Percentiles rank a stretch among this genome's conserved stretches.
These are phyloP conservation scores for Ascosphaera pollenicola DNA, from an alignment of 2,329 filamentous ascomycete species.

Conservation along the genomic window DNA sequence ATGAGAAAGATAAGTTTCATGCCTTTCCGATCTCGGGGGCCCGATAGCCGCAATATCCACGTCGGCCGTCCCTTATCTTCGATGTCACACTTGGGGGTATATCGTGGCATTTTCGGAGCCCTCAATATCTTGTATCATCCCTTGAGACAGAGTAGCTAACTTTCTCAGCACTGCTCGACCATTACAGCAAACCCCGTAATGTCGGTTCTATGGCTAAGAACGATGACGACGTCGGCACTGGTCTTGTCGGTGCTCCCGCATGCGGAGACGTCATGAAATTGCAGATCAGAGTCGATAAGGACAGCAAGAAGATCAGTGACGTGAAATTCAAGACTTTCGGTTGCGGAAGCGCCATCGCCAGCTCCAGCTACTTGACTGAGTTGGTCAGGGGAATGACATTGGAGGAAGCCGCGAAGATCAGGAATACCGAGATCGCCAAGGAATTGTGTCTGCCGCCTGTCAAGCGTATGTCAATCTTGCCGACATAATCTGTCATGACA, in stretches of 20 bases:
- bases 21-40: conserved; percentile 2
- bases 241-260: conserved; percentile 74
- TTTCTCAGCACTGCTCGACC: conserved; percentile 42
- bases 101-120: conserved; percentile 1
- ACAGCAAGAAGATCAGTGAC: conserved; percentile 71
- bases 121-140: conserved; percentile 1
- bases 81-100: neutral
- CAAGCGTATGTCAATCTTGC: conserved; percentile 39
- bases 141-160: conserved; percentile 15
- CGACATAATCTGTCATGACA: conserved; percentile 4
- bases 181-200: conserved; percentile 61
- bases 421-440: conserved; percentile 96
- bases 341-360: conserved; percentile 85
- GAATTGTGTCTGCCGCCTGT: conserved; percentile 78
- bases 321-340: conserved; percentile 98
- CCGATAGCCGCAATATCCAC: neutral
- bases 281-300: conserved; percentile 76
- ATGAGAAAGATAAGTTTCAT: conserved; percentile 40
- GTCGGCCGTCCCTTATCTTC: neutral
- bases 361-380: conserved; percentile 83
- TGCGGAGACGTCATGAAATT: conserved; percentile 90
- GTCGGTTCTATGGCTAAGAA: conserved; percentile 61
- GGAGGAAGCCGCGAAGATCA: conserved; percentile 77
- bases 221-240: conserved; percentile 67
- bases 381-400: conserved; percentile 89